Conservation (phyloP, 2,329 filamentous ascomycete species). For the Ophiostoma quercus region DNA sequence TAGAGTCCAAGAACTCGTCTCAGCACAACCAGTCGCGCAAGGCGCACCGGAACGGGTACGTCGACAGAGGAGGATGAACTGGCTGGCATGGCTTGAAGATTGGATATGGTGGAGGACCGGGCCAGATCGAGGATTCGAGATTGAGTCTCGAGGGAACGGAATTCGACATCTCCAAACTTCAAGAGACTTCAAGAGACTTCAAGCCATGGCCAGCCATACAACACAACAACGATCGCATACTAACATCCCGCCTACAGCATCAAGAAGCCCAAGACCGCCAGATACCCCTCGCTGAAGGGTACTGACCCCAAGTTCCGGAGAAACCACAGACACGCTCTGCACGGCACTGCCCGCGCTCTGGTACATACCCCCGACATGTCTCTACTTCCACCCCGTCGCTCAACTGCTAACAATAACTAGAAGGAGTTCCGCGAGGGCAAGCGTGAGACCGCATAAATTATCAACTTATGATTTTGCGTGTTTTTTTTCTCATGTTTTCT, state of each 20-base stretch:
- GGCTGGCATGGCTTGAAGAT: not conserved
- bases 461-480: conserved; percentile 17
- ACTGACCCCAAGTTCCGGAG: conserved; percentile 99
- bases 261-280: conserved; percentile 99
- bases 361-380: conserved; percentile 50
- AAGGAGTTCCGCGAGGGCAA: conserved; percentile 92
- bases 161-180: not conserved
- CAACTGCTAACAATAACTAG: conserved; percentile 46
- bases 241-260: conserved; percentile 57
- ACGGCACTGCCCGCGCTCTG: conserved; percentile 97
- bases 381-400: not conserved
- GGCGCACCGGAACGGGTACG: conserved; percentile 98
- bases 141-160: not conserved
- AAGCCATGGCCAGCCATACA: not conserved
- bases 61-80: conserved; percentile 29
- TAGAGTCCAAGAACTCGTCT: conserved; percentile 99
- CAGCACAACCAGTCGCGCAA: conserved; percentile 98
- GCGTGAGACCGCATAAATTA: conserved; percentile 35
- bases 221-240: not conserved
- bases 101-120: too few relatives aligned
- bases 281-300: conserved; percentile 98
- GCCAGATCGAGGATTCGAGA: not conserved
- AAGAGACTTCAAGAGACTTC: not conserved
- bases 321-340: conserved; percentile 99
- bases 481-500: conserved; percentile 15